Evolutionary conservation across 495 filamentous ascomycete species (phyloP), one percentile per base, ranked within the genome.

Genomic region (Penicillium cinerascens): DNA sequence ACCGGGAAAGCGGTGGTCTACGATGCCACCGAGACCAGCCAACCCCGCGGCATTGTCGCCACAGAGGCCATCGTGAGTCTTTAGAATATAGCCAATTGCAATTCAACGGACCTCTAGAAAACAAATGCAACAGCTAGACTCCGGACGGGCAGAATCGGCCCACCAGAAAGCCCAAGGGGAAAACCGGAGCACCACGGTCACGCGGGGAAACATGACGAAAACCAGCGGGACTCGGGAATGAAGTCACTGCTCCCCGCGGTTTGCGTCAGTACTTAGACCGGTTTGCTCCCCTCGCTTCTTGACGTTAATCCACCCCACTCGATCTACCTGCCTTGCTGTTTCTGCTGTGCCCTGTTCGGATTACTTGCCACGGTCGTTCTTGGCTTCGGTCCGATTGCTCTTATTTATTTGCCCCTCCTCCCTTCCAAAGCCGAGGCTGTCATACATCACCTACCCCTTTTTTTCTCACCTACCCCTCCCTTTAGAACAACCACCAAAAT

Each of bases 201-300:
- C 57, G 57, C 58, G 58, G 58, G 53, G 53, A 52, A 54, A 39
- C 22, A 60, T 60, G 58, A 60, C 58, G 58, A 60, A 60, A 60
- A 60, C 49, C 17, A 10, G 22, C 47, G 40, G 49, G 48, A 45
- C 16, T 46, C 42, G 39, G 44, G 38, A 26, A 26, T 56, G 56
- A 59, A 52, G 52, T 60, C 57, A 60, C 43, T 49, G 22, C 44
- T 35, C 44, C 39, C 39, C 43, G 22, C 40, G 38, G 33, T 25
- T 35, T 39, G 35, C 40, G 41, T 49, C 25, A 56, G 48, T 53
- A 53, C 52, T 52, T 56, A 56, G 58, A 45, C 58, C 58, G 58
- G 58, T 60, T 60, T 60, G 29, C 38, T 6, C 47, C 47, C 51
- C 44, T 36, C 43, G 4, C 9, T 33, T 26, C 39, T 40, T 60